Evolutionary conservation across 2,329 filamentous ascomycete species (phyloP).

Genomic region (Aureobasidium pullulans): DNA sequence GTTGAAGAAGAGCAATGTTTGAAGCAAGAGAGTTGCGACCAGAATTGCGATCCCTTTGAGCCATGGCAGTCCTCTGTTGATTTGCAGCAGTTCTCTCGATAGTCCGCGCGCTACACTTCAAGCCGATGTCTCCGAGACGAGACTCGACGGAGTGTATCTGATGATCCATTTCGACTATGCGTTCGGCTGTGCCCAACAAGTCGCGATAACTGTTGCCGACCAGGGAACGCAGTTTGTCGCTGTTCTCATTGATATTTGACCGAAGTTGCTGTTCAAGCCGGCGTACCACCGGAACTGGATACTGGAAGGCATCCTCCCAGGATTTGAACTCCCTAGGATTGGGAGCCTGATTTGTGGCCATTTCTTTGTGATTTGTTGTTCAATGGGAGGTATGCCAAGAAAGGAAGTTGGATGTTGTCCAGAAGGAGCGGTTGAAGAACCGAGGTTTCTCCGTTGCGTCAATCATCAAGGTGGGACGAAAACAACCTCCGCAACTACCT

Average conservation of each 20-base stretch:
- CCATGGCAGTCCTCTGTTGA: constrained; percentile 23
- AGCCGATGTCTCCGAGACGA: constrained; percentile 64
- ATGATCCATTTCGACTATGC: constrained; percentile 81
- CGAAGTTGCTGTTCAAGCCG: constrained; percentile 59
- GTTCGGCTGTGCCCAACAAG: constrained; percentile 83
- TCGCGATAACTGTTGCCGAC: constrained; percentile 73
- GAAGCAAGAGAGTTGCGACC: constrained; percentile 38
- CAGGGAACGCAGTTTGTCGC: constrained; percentile 57
- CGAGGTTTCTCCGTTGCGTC: neutral
- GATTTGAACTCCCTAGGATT: constrained; percentile 49
- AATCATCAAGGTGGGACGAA: neutral
- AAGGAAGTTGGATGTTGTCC: constrained; percentile 8
- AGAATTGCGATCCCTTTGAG: constrained; percentile 11
- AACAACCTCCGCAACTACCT: neutral
- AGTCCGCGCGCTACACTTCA: constrained; percentile 64
- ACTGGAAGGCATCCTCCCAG: constrained; percentile 63
- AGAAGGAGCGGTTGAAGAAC: neutral
- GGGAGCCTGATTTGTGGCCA: constrained; percentile 42
- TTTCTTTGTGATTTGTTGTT: constrained; percentile 24
- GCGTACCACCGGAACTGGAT: constrained; percentile 55
- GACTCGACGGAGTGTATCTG: constrained; percentile 70
- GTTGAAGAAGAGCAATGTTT: constrained; percentile 48
- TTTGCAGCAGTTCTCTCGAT: constrained; percentile 55
- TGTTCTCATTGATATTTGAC: constrained; percentile 54
- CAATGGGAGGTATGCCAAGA: neutral